phyloP scores from a whole-genome alignment of 1,284 basidiomycete species.

The Uromyces viciae-fabae region DNA sequence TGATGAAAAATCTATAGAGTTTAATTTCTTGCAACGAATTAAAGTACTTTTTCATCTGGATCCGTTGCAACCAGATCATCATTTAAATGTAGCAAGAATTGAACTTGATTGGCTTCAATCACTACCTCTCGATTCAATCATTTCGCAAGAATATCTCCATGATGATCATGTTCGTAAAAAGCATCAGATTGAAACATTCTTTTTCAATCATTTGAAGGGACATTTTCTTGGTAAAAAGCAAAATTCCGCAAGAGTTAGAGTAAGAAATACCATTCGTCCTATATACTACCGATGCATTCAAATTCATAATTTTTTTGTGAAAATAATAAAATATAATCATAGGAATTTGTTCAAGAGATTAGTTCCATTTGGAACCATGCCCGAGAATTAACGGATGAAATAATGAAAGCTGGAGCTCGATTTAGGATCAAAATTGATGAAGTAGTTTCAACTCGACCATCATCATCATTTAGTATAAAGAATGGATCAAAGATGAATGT shows the following conservation, averaged over 20 bases:
- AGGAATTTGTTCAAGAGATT: constrained; percentile 39
- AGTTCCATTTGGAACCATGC: constrained; percentile 38
- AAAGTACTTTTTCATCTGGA: constrained; percentile 17
- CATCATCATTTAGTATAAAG: too few species aligned
- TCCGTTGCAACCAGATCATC: not conserved
- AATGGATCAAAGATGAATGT: constrained; percentile 25
- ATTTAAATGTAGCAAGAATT: constrained; percentile 17
- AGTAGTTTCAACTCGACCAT: not conserved
- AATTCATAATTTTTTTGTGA: not conserved
- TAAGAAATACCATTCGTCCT: not conserved
- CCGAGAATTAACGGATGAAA: constrained; percentile 16
- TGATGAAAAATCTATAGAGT: constrained; percentile 24
- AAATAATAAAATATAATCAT: not conserved
- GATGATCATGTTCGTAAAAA: not conserved
- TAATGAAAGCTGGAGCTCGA: not conserved
- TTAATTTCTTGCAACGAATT: constrained; percentile 5
- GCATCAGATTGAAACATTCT: constrained; percentile 18
- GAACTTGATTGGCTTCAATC: constrained; percentile 18
- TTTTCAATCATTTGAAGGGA: constrained; percentile 21
- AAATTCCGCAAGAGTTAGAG: constrained; percentile 19
- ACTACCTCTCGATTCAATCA: not conserved
- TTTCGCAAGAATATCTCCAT: too few species aligned
- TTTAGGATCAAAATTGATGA: constrained; percentile 1
- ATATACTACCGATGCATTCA: too few species aligned
- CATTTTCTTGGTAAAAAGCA: constrained; percentile 8